These are phyloP conservation scores for Pontederia crassipes DNA, from an alignment of 176 grass and related monocot species.

Conservation along the genomic window DNA sequence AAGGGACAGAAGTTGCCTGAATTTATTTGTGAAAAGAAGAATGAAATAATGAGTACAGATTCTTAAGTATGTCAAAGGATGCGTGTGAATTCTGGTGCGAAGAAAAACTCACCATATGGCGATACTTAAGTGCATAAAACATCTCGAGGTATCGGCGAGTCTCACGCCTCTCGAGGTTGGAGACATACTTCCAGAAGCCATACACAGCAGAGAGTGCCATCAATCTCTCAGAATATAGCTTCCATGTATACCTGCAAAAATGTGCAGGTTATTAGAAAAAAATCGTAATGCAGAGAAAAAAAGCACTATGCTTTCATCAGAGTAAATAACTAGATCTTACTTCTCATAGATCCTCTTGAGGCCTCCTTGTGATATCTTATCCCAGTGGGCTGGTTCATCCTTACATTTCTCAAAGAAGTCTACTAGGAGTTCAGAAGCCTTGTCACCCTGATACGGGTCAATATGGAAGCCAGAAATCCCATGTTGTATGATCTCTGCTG, in stretches of 20 bases:
- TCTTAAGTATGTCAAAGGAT: neutral
- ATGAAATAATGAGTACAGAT: neutral
- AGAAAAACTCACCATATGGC: constrained; percentile 47
- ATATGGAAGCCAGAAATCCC: constrained; percentile 94
- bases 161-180: constrained; percentile 90
- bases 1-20: constrained; percentile 59
- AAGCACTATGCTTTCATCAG: neutral
- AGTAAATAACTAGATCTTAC: constrained; percentile 23
- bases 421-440: constrained; percentile 56
- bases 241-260: constrained; percentile 75
- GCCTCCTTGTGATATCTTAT: constrained; percentile 66
- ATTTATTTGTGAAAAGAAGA: neutral
- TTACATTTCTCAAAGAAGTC: constrained; percentile 83
- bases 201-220: constrained; percentile 94
- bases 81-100: neutral
- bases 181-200: constrained; percentile 99
- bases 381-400: constrained; percentile 55
- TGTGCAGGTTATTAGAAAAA: no score
- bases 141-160: constrained; percentile 97
- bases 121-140: constrained; percentile 98
- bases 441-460: constrained; percentile 91
- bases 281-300: neutral
- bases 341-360: constrained; percentile 94
- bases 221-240: constrained; percentile 95
- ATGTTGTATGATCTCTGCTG: constrained; percentile 88